Conservation (phyloP, 2,329 filamentous ascomycete genomes). For the Diaporthe nobilis region DNA sequence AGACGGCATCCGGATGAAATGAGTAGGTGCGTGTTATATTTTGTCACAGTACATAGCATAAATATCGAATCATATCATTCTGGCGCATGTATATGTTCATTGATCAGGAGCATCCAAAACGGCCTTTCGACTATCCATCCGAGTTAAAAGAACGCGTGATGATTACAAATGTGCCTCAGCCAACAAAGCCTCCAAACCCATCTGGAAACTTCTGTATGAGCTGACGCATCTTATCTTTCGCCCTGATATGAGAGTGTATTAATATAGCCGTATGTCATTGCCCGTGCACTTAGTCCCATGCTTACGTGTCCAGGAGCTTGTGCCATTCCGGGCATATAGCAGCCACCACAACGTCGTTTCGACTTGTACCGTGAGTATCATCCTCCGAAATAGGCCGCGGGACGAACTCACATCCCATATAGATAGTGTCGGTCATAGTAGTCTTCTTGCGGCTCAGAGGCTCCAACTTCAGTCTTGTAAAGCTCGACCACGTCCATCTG, state of each 20-base stretch:
- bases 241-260: not conserved
- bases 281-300: not conserved
- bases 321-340: slow-evolving; percentile 20
- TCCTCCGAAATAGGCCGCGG: too few species aligned
- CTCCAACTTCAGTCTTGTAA: slow-evolving; percentile 18
- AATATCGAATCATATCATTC: too few species aligned
- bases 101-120: too few species aligned
- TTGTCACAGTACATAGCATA: too few species aligned
- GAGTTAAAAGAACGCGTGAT: too few species aligned
- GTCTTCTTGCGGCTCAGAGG: slow-evolving; percentile 21
- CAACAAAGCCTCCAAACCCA: not conserved
- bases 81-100: too few species aligned
- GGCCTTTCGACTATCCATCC: too few species aligned
- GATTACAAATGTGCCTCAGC: not conserved
- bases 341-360: slow-evolving; percentile 8
- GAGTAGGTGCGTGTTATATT: too few species aligned
- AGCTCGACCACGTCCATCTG: slow-evolving; percentile 7
- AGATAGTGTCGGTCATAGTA: slow-evolving; percentile 23
- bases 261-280: not conserved
- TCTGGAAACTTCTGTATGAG: slow-evolving; percentile 9
- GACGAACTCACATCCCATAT: slow-evolving; percentile 7
- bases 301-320: not conserved
- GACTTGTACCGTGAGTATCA: not conserved
- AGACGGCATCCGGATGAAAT: too few species aligned
- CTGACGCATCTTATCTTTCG: not conserved